A percentile compares a stretch with the other conserved stretches of the same genome.
Conservation (phyloP, 1,139 yeast species). For the Suhomyces terraborum region DNA sequence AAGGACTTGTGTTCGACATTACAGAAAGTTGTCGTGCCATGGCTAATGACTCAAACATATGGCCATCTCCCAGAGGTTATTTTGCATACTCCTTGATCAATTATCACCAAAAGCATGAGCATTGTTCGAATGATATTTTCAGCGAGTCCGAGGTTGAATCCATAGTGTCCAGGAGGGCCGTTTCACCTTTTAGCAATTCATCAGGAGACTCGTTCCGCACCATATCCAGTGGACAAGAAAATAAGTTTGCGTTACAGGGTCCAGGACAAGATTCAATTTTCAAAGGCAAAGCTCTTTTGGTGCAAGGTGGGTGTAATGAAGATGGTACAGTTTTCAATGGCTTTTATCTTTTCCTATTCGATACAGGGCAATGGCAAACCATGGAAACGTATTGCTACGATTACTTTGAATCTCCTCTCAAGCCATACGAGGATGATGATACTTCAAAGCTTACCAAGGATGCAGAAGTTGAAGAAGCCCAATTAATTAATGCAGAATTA, state of each 20-base stretch:
- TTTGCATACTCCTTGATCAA: conserved; percentile 41
- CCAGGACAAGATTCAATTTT: conserved; percentile 24
- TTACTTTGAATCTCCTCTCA: conserved; percentile 31
- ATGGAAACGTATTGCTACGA: conserved; percentile 40
- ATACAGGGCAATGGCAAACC: conserved; percentile 38
- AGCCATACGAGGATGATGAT: conserved; percentile 37
- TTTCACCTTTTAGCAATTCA: conserved; percentile 12
- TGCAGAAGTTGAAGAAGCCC: conserved; percentile 30
- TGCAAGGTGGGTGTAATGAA: conserved; percentile 49
- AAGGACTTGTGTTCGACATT: conserved; percentile 26
- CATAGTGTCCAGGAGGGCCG: conserved; percentile 3
- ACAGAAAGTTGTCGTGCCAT: conserved; percentile 13
- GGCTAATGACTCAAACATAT: conserved; percentile 14
- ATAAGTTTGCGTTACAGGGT: conserved; percentile 4
- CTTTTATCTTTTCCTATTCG: conserved; percentile 37
- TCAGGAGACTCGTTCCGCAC: conserved; percentile 24
- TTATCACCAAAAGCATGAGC: conserved; percentile 21
- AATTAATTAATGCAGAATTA: conserved; percentile 44
- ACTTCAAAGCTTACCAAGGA: conserved; percentile 24
- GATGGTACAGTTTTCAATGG: conserved; percentile 34
- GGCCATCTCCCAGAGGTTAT: conserved; percentile 47
- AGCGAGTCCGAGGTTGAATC: conserved; percentile 8
- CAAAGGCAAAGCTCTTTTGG: conserved; percentile 32
- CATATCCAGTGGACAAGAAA: conserved; percentile 10
- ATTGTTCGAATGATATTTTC: conserved; percentile 12